Conservation (phyloP, 345 rosid genomes). For the Mallotus nudiflorus region DNA sequence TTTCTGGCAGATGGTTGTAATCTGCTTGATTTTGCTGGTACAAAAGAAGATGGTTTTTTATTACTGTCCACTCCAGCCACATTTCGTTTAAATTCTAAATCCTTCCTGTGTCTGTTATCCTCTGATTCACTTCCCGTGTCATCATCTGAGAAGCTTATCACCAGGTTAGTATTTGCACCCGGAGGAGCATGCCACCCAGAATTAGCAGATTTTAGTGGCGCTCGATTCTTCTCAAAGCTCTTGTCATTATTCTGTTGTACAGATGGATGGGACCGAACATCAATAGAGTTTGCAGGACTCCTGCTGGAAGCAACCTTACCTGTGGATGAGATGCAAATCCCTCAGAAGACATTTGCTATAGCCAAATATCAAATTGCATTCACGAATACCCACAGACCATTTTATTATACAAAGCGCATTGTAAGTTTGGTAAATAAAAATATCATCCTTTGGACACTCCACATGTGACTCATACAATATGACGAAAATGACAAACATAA, state of each 20-base stretch:
- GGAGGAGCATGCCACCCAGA: slow-evolving; percentile 42
- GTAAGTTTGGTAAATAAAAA: background rate
- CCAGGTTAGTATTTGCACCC: slow-evolving; percentile 57
- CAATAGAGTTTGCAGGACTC: slow-evolving; percentile 28
- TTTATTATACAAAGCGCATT: too few species aligned
- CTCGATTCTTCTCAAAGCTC: slow-evolving; percentile 45
- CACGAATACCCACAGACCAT: background rate
- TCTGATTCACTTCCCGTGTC: slow-evolving; percentile 87
- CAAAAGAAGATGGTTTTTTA: slow-evolving; percentile 33
- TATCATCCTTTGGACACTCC: background rate
- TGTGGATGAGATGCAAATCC: slow-evolving; percentile 24
- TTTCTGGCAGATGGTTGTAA: slow-evolving; percentile 34
- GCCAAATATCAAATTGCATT: background rate
- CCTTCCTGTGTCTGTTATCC: slow-evolving; percentile 27
- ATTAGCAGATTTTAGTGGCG: slow-evolving; percentile 34
- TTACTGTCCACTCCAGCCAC: slow-evolving; percentile 27
- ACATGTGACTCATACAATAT: background rate
- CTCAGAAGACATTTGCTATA: background rate
- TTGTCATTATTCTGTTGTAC: slow-evolving; percentile 38
- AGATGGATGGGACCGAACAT: slow-evolving; percentile 23
- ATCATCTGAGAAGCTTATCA: slow-evolving; percentile 84
- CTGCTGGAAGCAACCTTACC: slow-evolving; percentile 41
- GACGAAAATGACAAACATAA: background rate
- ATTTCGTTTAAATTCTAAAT: slow-evolving; percentile 35
- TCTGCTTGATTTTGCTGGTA: slow-evolving; percentile 33